Base-by-base conservation (phyloP, 345 rosid genomes). In the Erysimum cheiranthoides region DNA sequence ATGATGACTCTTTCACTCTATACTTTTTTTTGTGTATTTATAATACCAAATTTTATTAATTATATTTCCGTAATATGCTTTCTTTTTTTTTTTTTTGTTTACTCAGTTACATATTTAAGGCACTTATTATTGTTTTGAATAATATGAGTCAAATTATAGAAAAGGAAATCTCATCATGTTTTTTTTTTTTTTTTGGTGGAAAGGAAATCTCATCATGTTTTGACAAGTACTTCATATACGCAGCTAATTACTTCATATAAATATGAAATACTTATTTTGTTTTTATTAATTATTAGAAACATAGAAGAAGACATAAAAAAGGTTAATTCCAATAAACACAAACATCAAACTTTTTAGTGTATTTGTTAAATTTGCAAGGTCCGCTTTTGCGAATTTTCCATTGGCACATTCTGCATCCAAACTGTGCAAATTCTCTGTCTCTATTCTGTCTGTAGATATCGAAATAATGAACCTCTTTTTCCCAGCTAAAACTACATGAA, bases 331-430 rank as follows among this genome's bases (percentile, higher is more conserved):
- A 69, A 40, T 14, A 42, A 30, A 16, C 3, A 56, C 73, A 69
- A 56, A 40, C 42, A 69, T 69, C 73, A 56, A 56, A 69, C 63
- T 30, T 10, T 2, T 13, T 46, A 56, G 38, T 69, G 13, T 54
- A 0, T 42, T 69, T 69, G 40, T 69, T 69, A 30, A 42, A 5
- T 42, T 69, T 69, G 62, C 73, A 69, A 56, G 63, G 18, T 32
- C 73, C 73, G 14, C 3, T 1, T 36, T 18, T 60, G 8, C 1
- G 30, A 5, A 60, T 60, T 16, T 38, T 36, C 65, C 65, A 60
- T 18, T 60, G 16, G 8, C 65, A 60, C 18, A 9, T 36, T 11
- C 2, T 36, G 8, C 73, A 68, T 57, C 73, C 73, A 68, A 39
- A 39, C 30, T 60, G 1, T 0, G 65, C 30, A 21, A 60, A 60